Conservation (phyloP, 192 early-diverging fungal species). For the Coemansia sp. region DNA sequence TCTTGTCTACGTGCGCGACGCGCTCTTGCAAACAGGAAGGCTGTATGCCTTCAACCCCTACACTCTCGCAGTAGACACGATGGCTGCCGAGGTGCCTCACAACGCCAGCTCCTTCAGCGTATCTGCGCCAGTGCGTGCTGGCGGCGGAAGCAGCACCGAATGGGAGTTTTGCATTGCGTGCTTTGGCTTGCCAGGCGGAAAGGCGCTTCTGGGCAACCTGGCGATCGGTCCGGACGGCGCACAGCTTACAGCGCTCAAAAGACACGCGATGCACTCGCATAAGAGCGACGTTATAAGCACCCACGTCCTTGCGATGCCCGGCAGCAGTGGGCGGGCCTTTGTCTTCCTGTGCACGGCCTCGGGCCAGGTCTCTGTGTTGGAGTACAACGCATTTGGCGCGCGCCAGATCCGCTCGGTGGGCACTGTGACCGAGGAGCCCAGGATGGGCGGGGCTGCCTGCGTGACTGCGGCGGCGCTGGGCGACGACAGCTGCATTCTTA, state of each 20-base stretch:
- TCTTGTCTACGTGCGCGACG: conserved; percentile 35
- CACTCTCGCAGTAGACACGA: conserved; percentile 21
- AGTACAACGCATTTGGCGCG: conserved; percentile 32
- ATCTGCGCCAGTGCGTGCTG: conserved; percentile 32
- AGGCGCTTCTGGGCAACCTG: conserved; percentile 31
- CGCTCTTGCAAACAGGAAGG: conserved; percentile 2
- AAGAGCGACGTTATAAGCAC: conserved; percentile 18
- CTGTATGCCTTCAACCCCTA: conserved; percentile 43
- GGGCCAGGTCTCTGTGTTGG: conserved; percentile 25
- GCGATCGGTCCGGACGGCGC: conserved; percentile 17
- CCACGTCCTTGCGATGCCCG: conserved; percentile 11
- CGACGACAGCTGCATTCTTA: conserved; percentile 11
- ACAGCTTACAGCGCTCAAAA: conserved; percentile 29
- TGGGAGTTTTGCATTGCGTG: conserved; percentile 49
- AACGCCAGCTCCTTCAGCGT: conserved; percentile 24
- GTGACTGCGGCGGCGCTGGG: conserved; percentile 13
- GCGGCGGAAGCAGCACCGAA: conserved; percentile 33
- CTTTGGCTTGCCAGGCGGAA: conserved; percentile 30
- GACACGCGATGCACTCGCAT: conserved; percentile 5
- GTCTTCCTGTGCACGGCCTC: conserved; percentile 27
- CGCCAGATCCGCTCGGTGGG: conserved; percentile 11
- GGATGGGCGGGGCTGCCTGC: conserved; percentile 16
- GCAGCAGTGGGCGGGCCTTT: conserved; percentile 14
- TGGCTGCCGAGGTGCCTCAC: conserved; percentile 25
- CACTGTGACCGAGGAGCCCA: not conserved